A percentile compares a stretch with the other conserved stretches of the same genome.
Conservation (phyloP, 2,329 filamentous ascomycete genomes). For the Colletotrichum tanaceti region DNA sequence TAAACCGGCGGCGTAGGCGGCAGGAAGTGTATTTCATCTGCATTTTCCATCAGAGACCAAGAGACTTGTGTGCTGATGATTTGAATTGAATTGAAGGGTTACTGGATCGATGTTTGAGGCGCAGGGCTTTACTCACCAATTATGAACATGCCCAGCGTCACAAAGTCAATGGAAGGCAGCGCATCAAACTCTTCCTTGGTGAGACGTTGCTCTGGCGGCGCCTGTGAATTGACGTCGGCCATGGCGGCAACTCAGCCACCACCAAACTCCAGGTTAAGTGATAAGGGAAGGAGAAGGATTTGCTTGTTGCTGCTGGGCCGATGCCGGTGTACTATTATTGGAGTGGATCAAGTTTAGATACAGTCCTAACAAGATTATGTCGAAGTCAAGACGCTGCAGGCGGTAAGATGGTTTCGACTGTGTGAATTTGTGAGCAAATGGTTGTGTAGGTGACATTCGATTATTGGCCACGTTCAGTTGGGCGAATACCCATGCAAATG, state of each 20-base stretch:
- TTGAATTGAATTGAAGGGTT: background rate
- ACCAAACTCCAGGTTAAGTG: background rate
- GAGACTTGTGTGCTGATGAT: background rate
- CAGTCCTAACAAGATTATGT: background rate
- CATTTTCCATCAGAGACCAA: background rate
- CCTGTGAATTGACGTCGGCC: conserved; percentile 17
- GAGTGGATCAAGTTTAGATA: no score
- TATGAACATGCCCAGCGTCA: conserved; percentile 79
- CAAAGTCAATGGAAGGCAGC: conserved; percentile 66
- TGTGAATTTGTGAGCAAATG: background rate
- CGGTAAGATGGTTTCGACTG: background rate
- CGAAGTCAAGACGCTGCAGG: background rate
- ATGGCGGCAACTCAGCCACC: background rate
- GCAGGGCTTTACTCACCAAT: conserved; percentile 63
- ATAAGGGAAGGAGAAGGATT: background rate
- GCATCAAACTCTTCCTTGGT: conserved; percentile 48
- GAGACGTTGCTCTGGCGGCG: conserved; percentile 8
- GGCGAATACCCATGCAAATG: background rate
- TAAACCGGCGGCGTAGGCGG: conserved; percentile 75
- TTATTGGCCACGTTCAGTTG: background rate
- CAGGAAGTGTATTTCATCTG: conserved; percentile 91
- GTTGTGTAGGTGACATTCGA: background rate
- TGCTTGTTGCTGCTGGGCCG: background rate
- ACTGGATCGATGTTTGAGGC: no score
- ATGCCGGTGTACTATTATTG: background rate